Base-by-base conservation (phyloP, 2,329 filamentous ascomycete genomes). In the Diaporthe nobilis region DNA sequence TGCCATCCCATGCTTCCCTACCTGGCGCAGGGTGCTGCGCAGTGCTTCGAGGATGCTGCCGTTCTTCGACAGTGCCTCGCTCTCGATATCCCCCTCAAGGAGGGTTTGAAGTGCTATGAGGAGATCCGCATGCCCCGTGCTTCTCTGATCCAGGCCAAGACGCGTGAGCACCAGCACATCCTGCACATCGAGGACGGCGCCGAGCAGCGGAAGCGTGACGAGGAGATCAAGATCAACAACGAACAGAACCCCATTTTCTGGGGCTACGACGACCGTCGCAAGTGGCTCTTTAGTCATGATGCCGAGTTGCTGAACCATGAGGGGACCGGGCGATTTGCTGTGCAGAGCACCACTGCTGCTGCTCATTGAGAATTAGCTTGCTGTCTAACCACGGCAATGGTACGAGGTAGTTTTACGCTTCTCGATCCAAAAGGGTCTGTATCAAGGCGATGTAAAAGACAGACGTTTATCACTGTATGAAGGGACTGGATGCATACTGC, bases 1-100 rank as follows among this genome's bases (percentile, higher is more conserved):
- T 85, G 84, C 74, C 86, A 88, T 78, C 86, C 86, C 0, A 88
- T 87, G 80, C 83, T 89, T 6, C 87, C 87, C 0, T 88, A 89
- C 75, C 81, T 88, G 34, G 87, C 87, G 0, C 86, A 87, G 76
- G 87, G 87, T 6, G 86, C 86, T 1, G 85, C 85, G 3, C 85
- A 86, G 78, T 83, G 85, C 0, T 83, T 85, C 7, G 86, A 89
- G 77, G 86, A 88, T 73, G 86, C 83, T 1, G 86, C 83, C n/a
- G 76, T 77, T 9, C 76, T 80, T 9, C 76, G 79, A 13, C 78
- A 79, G 10, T 78, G 77, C 60, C 75, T 81, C 0, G n/a, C 55
- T n/a, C 67, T 73, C 10, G 58, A 57, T 25, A n/a, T 76, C 4
- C 39, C 71, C 25, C 37, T 63, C n/a, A 20, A 31, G 4, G 57